phyloP scores from a whole-genome alignment of 129 eudicot genomes.

The Arctium minus region DNA sequence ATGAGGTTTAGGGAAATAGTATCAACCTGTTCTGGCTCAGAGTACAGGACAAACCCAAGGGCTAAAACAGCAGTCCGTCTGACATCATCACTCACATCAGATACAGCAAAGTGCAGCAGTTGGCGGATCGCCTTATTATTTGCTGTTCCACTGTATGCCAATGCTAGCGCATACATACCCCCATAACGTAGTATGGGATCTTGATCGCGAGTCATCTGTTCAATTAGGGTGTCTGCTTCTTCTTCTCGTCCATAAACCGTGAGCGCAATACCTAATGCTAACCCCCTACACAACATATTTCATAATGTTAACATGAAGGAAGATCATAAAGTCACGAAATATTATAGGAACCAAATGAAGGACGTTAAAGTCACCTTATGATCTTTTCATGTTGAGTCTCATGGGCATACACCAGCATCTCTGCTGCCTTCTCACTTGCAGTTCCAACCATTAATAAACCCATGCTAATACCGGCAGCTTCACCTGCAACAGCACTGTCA shows the following conservation, averaged over 20 bases:
- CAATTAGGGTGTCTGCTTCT: slow-evolving; percentile 87
- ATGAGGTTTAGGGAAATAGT: background rate
- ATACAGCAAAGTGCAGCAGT: slow-evolving; percentile 92
- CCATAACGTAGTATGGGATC: slow-evolving; percentile 95
- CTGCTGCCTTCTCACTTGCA: slow-evolving; percentile 91
- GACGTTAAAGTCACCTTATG: slow-evolving; percentile 48
- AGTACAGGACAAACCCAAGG: slow-evolving; percentile 91
- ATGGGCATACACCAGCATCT: slow-evolving; percentile 94
- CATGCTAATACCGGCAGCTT: slow-evolving; percentile 97
- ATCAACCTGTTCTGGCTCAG: slow-evolving; percentile 97
- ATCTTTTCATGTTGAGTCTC: slow-evolving; percentile 97
- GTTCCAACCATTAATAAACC: slow-evolving; percentile 96
- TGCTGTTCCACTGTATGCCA: slow-evolving; percentile 94
- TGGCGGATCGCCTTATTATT: slow-evolving; percentile 96
- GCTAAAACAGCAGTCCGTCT: slow-evolving; percentile 96
- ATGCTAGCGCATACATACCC: slow-evolving; percentile 95
- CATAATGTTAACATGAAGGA: background rate
- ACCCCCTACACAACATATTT: slow-evolving; percentile 46
- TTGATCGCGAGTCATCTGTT: slow-evolving; percentile 98
- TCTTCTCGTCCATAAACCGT: slow-evolving; percentile 98
- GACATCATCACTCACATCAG: slow-evolving; percentile 97
- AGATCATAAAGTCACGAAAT: background rate
- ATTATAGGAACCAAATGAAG: background rate
- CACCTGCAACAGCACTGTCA: slow-evolving; percentile 99
- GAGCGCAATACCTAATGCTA: slow-evolving; percentile 94